Base-by-base conservation (phyloP, 768 basidiomycete genomes). In the Sporobolomyces pararoseus region DNA sequence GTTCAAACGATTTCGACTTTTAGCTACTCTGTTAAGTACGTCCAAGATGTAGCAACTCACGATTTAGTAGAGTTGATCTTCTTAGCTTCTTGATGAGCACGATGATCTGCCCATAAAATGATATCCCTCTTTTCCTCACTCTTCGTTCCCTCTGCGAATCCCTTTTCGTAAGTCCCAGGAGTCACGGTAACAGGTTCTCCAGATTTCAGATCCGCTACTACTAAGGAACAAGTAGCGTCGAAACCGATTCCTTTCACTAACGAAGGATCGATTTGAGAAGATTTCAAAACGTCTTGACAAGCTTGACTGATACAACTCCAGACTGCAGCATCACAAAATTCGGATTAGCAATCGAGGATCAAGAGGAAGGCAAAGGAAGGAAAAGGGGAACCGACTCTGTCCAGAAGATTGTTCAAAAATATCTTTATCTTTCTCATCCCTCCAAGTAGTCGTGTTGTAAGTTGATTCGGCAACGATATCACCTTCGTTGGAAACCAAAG, bases 351-450 rank as follows among this genome's bases (percentile, higher is more conserved):
- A n/a, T n/a, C n/a, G 34, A 23, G 53, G 31, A 16, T 83, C 39
- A 17, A 42, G 85, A 67, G 89, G 83, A 37, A n/a, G n/a, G n/a
- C n/a, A n/a, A n/a, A 85, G 85, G 63, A 78, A 80, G 50, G 84
- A 84, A 65, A 91, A 87, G 60, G 84, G 83, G 12, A 81, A 78
- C 94, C 91, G 94, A 80, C 96, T 94, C 76, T 97, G 85, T 29
- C 82, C 81, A 0, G 92, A 91, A 37, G 92, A 95, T 79, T 99
- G 96, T 80, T 99, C 96, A 79, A 96, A 99, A 81, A 98, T 93
- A 65, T 88, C 84, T 78, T 91, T 87, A 83, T 98, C 91, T 37
- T 84, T 78, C 2, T 85, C 82, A 81, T 92, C 89, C 72, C 95
- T 88, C 83, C 85, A 93, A 14, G 93, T 97, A 62, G 82, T 83